Evolutionary conservation across 2,329 filamentous ascomycete species (phyloP).

Genomic region (Alternaria atra): DNA sequence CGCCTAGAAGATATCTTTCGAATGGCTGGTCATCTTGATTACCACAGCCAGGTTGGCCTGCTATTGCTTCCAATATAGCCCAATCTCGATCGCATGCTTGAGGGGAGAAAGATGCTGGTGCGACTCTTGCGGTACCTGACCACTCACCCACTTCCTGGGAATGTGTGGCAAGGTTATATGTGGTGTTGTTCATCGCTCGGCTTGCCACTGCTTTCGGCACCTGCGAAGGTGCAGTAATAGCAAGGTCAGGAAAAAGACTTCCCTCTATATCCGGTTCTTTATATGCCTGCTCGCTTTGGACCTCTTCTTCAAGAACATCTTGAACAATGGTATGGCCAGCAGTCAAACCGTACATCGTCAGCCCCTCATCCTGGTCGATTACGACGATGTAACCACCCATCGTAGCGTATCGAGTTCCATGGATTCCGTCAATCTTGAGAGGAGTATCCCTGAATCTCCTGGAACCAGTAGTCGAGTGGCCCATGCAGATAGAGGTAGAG

Average conservation of each 20-base stretch:
- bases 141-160: background rate
- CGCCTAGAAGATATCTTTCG: background rate
- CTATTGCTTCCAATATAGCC: background rate
- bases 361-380: too few relatives aligned
- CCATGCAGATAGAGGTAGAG: too few relatives aligned
- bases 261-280: background rate
- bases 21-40: background rate
- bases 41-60: background rate
- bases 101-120: background rate
- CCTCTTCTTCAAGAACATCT: background rate
- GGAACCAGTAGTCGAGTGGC: too few relatives aligned
- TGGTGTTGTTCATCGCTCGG: background rate
- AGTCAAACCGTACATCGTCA: background rate
- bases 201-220: background rate
- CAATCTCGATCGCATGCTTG: background rate
- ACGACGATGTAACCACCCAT: background rate
- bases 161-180: background rate
- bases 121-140: background rate
- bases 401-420: background rate
- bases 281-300: background rate
- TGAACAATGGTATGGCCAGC: background rate
- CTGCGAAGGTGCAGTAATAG: too few relatives aligned
- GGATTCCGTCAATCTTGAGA: background rate
- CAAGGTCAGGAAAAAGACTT: background rate
- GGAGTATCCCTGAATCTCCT: background rate